These are phyloP conservation scores for Pythium utonaiense DNA, from an alignment of 352 stramenopile genomes.

Conservation along the genomic window DNA sequence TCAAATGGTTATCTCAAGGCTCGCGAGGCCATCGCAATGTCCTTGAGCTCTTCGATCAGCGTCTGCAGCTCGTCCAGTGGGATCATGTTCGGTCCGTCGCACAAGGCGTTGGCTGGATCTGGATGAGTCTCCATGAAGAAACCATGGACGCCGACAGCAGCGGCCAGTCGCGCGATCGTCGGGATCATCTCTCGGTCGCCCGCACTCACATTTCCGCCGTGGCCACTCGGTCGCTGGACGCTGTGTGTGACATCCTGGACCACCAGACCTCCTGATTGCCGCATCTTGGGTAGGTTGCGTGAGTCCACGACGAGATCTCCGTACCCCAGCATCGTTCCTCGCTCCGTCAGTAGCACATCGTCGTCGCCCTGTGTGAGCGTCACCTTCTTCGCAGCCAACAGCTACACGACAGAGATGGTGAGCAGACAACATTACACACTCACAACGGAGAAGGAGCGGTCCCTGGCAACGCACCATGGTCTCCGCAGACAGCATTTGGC, in stretches of 20 bases:
- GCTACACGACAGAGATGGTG: constrained; percentile 25
- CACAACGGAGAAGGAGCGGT: neutral
- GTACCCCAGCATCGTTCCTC: constrained; percentile 87
- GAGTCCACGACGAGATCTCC: constrained; percentile 85
- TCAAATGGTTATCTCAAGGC: constrained; percentile 24
- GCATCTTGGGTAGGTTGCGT: constrained; percentile 75
- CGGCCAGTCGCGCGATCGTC: constrained; percentile 81
- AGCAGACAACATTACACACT: constrained; percentile 3
- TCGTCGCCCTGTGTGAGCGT: constrained; percentile 50
- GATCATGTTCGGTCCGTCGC: constrained; percentile 72
- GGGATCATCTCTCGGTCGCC: constrained; percentile 81
- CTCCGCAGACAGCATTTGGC: constrained; percentile 82
- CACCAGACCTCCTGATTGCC: constrained; percentile 53
- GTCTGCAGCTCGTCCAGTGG: constrained; percentile 61
- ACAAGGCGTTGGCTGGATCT: constrained; percentile 53
- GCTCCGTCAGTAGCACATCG: constrained; percentile 83
- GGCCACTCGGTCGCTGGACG: constrained; percentile 64
- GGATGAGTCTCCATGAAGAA: constrained; percentile 90
- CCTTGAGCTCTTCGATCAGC: constrained; percentile 71
- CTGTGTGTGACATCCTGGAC: constrained; percentile 88
- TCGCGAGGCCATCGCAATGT: constrained; percentile 53
- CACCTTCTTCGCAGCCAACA: constrained; percentile 74
- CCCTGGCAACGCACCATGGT: constrained; percentile 52
- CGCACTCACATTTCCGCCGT: constrained; percentile 45
- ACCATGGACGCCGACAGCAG: constrained; percentile 80